Conservation (phyloP, 73 alveolate species). For the Paramecium primaurelia region DNA sequence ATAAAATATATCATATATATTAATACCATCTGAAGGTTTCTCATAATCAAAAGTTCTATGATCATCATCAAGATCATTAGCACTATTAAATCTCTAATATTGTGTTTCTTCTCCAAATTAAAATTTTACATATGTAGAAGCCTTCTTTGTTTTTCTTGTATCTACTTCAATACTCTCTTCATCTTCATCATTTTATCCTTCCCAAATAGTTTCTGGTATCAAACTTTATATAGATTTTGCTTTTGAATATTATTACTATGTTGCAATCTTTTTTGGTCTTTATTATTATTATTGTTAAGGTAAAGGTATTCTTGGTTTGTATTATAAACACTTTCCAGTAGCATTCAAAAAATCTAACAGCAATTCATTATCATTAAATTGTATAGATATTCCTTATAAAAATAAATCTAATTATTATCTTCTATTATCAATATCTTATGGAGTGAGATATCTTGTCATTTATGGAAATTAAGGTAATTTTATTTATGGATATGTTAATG, state of each 20-base stretch:
- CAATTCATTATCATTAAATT: background rate
- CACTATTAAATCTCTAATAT: background rate
- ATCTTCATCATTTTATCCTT: slow-evolving; percentile 1
- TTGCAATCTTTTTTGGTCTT: background rate
- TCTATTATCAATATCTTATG: background rate
- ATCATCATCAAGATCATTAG: background rate
- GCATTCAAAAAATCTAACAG: background rate
- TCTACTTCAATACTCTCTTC: background rate
- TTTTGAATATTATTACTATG: background rate
- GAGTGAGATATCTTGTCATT: background rate
- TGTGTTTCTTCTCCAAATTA: background rate
- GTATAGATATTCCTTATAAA: background rate
- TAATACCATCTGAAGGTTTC: background rate
- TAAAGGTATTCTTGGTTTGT: background rate
- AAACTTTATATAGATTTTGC: background rate
- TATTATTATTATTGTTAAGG: background rate
- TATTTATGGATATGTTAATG: background rate
- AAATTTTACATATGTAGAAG: background rate
- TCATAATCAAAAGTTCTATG: background rate
- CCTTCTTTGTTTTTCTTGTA: background rate
- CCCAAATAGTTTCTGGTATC: slow-evolving; percentile 39
- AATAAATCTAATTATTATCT: background rate
- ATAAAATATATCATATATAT: background rate
- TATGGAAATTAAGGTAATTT: background rate
- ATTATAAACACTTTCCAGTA: background rate